Evolutionary conservation across 2,329 filamentous ascomycete genomes (phyloP).

Genomic region (Aureobasidium zeae): DNA sequence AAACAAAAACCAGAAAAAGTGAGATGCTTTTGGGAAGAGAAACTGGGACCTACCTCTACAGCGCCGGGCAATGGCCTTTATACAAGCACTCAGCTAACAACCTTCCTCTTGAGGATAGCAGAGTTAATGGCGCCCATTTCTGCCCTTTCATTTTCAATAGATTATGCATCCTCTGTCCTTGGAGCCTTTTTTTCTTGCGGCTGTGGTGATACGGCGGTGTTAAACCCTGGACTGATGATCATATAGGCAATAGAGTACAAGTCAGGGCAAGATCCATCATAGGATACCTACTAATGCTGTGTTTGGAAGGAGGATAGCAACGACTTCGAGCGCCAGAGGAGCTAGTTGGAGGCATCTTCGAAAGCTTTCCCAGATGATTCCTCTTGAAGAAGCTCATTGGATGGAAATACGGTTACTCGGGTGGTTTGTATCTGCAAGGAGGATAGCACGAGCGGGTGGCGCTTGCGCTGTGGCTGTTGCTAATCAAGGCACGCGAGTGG

Average conservation of each 20-base stretch:
- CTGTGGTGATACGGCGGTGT: not conserved
- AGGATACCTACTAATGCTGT: not conserved
- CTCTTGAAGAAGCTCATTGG: not conserved
- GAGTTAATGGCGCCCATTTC: conserved; percentile 1
- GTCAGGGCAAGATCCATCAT: too few relatives aligned
- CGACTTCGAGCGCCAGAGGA: not conserved
- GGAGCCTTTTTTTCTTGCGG: too few relatives aligned
- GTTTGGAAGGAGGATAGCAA: conserved; percentile 13
- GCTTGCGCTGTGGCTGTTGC: not conserved
- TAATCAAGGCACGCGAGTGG: conserved; percentile 8
- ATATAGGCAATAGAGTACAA: not conserved
- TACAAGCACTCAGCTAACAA: not conserved
- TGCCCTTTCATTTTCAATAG: too few relatives aligned
- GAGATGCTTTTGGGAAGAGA: not conserved
- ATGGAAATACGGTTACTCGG: conserved; percentile 5
- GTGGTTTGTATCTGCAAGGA: conserved; percentile 2
- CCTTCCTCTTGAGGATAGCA: conserved; percentile 10
- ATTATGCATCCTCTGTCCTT: too few relatives aligned
- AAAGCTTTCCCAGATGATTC: not conserved
- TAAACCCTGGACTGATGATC: not conserved
- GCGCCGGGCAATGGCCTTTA: not conserved
- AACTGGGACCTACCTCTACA: not conserved
- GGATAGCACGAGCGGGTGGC: not conserved
- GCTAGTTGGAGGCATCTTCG: not conserved
- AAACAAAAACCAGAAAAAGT: not conserved